Evolutionary conservation across 75 land plant genomes (phyloP).

Genomic region (Chamaecyparis obtusa): DNA sequence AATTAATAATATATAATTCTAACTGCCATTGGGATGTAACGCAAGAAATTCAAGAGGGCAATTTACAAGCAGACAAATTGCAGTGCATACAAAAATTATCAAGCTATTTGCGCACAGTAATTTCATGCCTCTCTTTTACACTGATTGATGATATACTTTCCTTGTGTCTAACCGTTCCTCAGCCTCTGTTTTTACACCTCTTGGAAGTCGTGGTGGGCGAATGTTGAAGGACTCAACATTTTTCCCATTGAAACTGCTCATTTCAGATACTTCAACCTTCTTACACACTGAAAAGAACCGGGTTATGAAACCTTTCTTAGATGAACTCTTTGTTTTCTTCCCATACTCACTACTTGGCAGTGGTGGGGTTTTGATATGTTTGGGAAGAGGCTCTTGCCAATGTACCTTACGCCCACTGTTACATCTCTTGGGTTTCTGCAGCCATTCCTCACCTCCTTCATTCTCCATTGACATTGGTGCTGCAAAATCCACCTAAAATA

Average conservation of each 20-base stretch:
- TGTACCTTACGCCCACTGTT: neutral
- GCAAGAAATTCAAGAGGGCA: too few relatives aligned
- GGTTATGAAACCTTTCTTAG: neutral
- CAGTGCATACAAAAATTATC: too few relatives aligned
- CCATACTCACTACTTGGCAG: neutral
- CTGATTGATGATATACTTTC: too few relatives aligned
- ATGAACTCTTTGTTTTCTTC: neutral
- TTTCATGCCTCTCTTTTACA: too few relatives aligned
- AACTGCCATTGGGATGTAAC: too few relatives aligned
- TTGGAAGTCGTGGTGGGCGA: neutral
- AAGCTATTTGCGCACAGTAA: too few relatives aligned
- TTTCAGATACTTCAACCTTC: neutral
- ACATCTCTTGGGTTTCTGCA: neutral
- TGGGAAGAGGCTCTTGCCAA: neutral
- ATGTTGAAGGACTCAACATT: neutral
- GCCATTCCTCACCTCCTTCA: neutral
- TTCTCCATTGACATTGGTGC: neutral
- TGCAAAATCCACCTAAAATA: neutral
- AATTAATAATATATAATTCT: too few relatives aligned
- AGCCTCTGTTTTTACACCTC: neutral
- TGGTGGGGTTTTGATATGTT: neutral
- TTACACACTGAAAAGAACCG: neutral
- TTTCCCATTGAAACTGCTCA: too few relatives aligned
- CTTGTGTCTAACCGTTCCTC: neutral
- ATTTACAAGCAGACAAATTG: too few relatives aligned